Percentiles rank a stretch among this genome's conserved stretches.
Conservation (phyloP, 495 filamentous ascomycete species). For the Parachaetomium inaequale region DNA sequence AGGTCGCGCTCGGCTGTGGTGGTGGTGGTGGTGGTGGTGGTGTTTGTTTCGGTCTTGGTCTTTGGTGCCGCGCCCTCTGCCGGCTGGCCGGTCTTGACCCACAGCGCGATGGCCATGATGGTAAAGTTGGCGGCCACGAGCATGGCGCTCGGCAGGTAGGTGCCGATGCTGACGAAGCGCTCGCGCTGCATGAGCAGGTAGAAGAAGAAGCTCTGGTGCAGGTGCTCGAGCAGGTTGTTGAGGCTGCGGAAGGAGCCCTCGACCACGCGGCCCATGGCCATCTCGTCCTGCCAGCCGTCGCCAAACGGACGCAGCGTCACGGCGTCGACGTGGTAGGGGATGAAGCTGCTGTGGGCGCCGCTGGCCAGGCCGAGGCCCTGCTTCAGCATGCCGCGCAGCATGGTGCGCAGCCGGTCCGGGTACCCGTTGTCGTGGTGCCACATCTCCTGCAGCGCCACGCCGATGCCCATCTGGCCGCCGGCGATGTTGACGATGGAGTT, state of each 20-base stretch:
- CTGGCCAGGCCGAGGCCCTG: constrained; percentile 87
- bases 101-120: constrained; percentile 88
- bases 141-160: constrained; percentile 96
- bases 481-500: constrained; percentile 90
- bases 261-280: constrained; percentile 83
- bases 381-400: constrained; percentile 88
- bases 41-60: constrained; percentile 22
- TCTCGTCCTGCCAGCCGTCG: constrained; percentile 94
- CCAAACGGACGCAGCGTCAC: constrained; percentile 88
- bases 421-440: constrained; percentile 80
- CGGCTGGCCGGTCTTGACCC: constrained; percentile 74
- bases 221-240: constrained; percentile 93
- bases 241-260: constrained; percentile 87
- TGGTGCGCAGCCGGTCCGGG: constrained; percentile 75
- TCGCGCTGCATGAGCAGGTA: constrained; percentile 88
- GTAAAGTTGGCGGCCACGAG: constrained; percentile 89
- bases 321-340: constrained; percentile 96
- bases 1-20: constrained; percentile 60
- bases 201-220: constrained; percentile 99
- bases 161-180: constrained; percentile 95
- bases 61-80: constrained; percentile 15
- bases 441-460: constrained; percentile 78
- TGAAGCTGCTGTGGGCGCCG: constrained; percentile 90
- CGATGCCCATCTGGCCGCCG: constrained; percentile 87
- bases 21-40: constrained; percentile 19